Conservation (phyloP, 768 basidiomycete genomes). For the Gymnopilus junonius region DNA sequence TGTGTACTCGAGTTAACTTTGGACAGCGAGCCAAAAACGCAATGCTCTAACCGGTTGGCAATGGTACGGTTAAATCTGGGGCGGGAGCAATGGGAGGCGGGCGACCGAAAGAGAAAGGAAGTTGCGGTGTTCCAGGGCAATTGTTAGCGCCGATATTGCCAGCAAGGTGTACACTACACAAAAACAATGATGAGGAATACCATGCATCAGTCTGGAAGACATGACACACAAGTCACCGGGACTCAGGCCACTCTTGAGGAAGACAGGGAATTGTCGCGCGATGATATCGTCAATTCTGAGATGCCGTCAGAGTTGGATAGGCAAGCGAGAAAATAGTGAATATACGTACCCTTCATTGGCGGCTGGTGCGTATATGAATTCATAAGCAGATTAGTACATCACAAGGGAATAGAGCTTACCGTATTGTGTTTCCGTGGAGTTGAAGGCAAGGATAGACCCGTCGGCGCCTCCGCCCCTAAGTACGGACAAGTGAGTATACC, state of each 20-base stretch:
- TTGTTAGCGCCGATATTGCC: background rate
- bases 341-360: slow-evolving; percentile 19
- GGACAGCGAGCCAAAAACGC: background rate
- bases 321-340: background rate
- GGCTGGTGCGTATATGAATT: slow-evolving; percentile 4
- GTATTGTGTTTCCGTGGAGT: background rate
- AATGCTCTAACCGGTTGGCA: background rate
- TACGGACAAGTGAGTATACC: background rate
- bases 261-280: slow-evolving; percentile 14
- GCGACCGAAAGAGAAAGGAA: background rate
- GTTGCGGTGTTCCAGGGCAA: background rate
- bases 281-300: slow-evolving; percentile 20
- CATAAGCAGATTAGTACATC: background rate
- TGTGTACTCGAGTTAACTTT: background rate
- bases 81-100: background rate
- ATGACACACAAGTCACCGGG: slow-evolving; percentile 8
- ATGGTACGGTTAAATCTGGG: background rate
- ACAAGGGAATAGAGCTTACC: background rate
- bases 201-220: background rate
- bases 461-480: background rate
- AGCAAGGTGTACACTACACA: background rate
- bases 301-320: background rate
- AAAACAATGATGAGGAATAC: too few relatives aligned
- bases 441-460: background rate
- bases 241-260: slow-evolving; percentile 12